Percentiles rank a stretch among this genome's conserved stretches.
phyloP scores from a whole-genome alignment of 1,284 basidiomycete genomes.

The Tilletia setariae region DNA sequence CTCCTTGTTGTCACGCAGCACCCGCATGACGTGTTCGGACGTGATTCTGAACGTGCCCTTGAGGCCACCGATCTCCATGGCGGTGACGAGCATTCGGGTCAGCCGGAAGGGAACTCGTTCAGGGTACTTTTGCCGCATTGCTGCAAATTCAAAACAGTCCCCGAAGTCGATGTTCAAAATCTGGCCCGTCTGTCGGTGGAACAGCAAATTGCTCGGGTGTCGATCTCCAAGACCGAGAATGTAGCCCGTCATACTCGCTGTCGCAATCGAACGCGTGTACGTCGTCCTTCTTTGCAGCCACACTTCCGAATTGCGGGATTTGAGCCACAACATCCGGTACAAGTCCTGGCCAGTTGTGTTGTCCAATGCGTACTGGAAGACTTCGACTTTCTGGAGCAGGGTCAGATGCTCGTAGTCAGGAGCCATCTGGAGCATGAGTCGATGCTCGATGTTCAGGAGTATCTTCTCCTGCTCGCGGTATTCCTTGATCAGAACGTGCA shows the following conservation, averaged over 20 bases:
- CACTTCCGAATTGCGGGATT: constrained; percentile 89
- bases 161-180: constrained; percentile 94
- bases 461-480: constrained; percentile 66
- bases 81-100: constrained; percentile 96
- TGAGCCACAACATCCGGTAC: constrained; percentile 97
- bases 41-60: constrained; percentile 94
- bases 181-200: constrained; percentile 89
- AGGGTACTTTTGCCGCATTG: constrained; percentile 85
- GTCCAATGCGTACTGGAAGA: constrained; percentile 97
- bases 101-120: constrained; percentile 98
- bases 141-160: constrained; percentile 58
- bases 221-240: constrained; percentile 97
- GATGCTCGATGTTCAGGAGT: constrained; percentile 94
- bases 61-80: constrained; percentile 95
- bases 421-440: constrained; percentile 98
- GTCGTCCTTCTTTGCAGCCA: constrained; percentile 97
- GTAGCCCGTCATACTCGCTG: constrained; percentile 60
- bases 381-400: constrained; percentile 95
- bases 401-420: constrained; percentile 96
- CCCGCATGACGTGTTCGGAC: constrained; percentile 95
- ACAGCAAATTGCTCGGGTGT: constrained; percentile 91
- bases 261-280: constrained; percentile 87
- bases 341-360: constrained; percentile 98
- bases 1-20: constrained; percentile 93
- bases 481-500: constrained; percentile 93